phyloP scores from a whole-genome alignment of 1,139 yeast genomes.

The Saccharomyces uvarum region DNA sequence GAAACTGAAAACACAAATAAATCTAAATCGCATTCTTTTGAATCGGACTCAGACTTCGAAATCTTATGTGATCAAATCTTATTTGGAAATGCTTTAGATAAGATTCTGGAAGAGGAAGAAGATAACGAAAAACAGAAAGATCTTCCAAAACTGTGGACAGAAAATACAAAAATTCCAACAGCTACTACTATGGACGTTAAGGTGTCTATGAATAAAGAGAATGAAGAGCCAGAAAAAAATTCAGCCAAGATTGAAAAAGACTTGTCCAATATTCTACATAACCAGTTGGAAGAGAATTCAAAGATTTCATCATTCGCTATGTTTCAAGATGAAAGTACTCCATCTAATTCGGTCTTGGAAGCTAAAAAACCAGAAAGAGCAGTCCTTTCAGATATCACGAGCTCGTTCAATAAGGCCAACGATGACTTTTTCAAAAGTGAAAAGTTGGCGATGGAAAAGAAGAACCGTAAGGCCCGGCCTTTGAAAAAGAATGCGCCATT shows the following conservation, averaged over 20 bases:
- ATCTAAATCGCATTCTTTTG: constrained; percentile 5
- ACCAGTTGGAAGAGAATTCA: not conserved
- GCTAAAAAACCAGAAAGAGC: not conserved
- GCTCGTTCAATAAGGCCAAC: not conserved
- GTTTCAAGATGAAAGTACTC: not conserved
- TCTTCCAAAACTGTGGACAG: not conserved
- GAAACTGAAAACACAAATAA: not conserved
- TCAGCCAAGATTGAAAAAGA: not conserved
- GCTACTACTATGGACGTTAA: not conserved
- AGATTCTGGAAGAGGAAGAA: constrained; percentile 23
- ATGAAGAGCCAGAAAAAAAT: not conserved
- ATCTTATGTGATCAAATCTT: constrained; percentile 27
- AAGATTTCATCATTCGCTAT: not conserved
- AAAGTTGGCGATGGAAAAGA: not conserved
- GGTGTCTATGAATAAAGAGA: not conserved
- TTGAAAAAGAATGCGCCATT: not conserved
- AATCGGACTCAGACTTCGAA: constrained; percentile 26
- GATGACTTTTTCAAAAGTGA: not conserved
- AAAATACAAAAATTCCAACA: not conserved
- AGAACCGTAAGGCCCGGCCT: not conserved
- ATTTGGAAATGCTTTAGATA: constrained; percentile 25
- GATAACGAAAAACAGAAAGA: constrained; percentile 5
- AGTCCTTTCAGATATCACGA: not conserved
- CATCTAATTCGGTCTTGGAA: not conserved
- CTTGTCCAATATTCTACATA: not conserved